Evolutionary conservation across 2,329 filamentous ascomycete genomes (phyloP), one percentile per base, ranked within the genome.

Genomic region (Amylocarpus encephaloides): DNA sequence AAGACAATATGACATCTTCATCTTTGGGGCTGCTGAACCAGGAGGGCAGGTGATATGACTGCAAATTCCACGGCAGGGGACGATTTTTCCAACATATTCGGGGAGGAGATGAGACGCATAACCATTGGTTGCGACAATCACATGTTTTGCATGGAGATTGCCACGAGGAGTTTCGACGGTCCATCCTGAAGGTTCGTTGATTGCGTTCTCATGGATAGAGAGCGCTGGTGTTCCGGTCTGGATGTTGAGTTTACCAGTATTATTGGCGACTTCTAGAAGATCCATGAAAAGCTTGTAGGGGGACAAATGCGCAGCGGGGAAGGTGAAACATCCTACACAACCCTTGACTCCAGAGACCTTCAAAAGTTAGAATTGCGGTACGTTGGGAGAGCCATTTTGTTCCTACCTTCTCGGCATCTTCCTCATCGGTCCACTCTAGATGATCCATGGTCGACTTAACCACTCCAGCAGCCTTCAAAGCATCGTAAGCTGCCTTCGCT

Each of bases 81-180:
- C 72, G 52, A 87, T 85, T 11, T 78, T 73, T 53, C 76, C 71
- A 62, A 70, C 13, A 32, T 49, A 54, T 40, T 54, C 43, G 1
- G 81, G 80, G 1, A 83, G 67, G 6, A 87, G 63, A 29, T 36
- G 47, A 19, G 46, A 41, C 0, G 81, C 83, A 62, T 86, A 86
- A 11, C 71, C 84, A 57, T 88, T 88, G 1, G 80, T 85, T 9
- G 83, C 82, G 36, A 84, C 72, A 15, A 87, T 68, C 12, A 87
- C 70, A 32, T 73, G 74, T 22, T 68, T 70, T 1, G 83, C 71
- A 9, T 58, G 63, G 46, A 84, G 73, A 0, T 53, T 62, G 10
- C 83, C 84, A 16, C 82, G 73, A 0, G 70, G 62, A 2, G 82
- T 85, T 9, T 70, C 61, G 1, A 81, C 66, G 1, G 63, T 70